Percentiles rank a stretch among this genome's conserved stretches.
phyloP scores from a whole-genome alignment of 106 monocot species.

The Xerophyta viscosa region DNA sequence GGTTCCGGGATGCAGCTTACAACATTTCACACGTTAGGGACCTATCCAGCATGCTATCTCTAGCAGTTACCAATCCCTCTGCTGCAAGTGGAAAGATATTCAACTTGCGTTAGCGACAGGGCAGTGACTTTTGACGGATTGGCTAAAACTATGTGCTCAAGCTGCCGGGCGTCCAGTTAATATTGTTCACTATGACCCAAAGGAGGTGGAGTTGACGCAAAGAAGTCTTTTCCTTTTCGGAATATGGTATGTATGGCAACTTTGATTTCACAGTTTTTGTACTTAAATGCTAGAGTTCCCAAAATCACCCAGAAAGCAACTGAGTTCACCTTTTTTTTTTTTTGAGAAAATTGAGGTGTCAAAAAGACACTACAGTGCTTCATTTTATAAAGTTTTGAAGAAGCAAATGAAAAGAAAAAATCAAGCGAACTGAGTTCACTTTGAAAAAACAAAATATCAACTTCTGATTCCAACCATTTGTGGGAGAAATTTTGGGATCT shows the following conservation, averaged over 20 bases:
- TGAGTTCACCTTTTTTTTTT: too few relatives aligned
- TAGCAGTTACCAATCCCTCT: constrained; percentile 48
- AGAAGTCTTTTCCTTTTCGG: constrained; percentile 96
- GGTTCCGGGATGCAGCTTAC: constrained; percentile 95
- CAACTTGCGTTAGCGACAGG: constrained; percentile 84
- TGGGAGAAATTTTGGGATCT: too few relatives aligned
- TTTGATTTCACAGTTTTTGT: neutral
- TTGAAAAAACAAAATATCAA: too few relatives aligned
- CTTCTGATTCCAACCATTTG: too few relatives aligned
- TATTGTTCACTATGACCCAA: constrained; percentile 78
- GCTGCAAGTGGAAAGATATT: constrained; percentile 64
- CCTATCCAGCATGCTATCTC: constrained; percentile 81
- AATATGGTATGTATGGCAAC: constrained; percentile 53
- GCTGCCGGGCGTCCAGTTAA: constrained; percentile 63
- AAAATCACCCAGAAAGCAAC: too few relatives aligned
- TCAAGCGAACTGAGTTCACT: too few relatives aligned
- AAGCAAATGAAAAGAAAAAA: too few relatives aligned
- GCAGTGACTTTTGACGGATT: constrained; percentile 80
- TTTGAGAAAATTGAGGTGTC: too few relatives aligned
- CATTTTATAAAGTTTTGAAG: too few relatives aligned
- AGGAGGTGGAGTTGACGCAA: constrained; percentile 80
- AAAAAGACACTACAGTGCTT: too few relatives aligned
- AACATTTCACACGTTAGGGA: constrained; percentile 89
- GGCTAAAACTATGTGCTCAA: constrained; percentile 66
- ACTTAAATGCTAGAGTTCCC: too few relatives aligned